Percentiles rank a stretch among this genome's conserved stretches.
These are phyloP conservation scores for Magnusiomyces fungicola DNA, from an alignment of 1,139 yeast genomes.

Conservation along the genomic window DNA sequence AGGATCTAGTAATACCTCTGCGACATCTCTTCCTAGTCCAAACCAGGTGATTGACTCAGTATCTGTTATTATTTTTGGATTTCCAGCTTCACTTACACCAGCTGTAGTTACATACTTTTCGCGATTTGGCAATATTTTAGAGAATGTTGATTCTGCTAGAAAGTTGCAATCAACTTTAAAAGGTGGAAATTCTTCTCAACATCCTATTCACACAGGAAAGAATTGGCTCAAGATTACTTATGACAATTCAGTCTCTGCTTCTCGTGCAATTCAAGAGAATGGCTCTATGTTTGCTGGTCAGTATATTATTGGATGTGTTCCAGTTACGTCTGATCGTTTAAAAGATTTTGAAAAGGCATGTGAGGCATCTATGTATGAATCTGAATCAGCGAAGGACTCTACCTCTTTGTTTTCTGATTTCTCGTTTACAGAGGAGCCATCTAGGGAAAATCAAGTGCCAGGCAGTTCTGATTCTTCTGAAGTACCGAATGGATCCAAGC, in stretches of 20 bases:
- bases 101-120: constrained; percentile 67
- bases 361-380: constrained; percentile 15
- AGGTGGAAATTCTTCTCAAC: constrained; percentile 16
- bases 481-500: not conserved
- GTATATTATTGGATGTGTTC: constrained; percentile 64
- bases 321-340: constrained; percentile 41
- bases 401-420: constrained; percentile 1
- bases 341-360: constrained; percentile 22
- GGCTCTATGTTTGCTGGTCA: constrained; percentile 62
- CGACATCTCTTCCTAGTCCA: constrained; percentile 11
- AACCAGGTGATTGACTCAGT: constrained; percentile 22
- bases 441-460: constrained; percentile 1
- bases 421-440: constrained; percentile 4
- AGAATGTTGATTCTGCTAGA: constrained; percentile 47
- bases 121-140: constrained; percentile 73
- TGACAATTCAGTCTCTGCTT: constrained; percentile 66
- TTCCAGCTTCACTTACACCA: constrained; percentile 66
- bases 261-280: constrained; percentile 77
- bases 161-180: constrained; percentile 13
- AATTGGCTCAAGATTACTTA: constrained; percentile 88
- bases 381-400: not conserved
- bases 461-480: constrained; percentile 3
- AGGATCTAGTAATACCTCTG: constrained; percentile 11
- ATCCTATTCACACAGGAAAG: constrained; percentile 73
- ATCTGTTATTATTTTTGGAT: constrained; percentile 82